These are phyloP conservation scores for Rhodomyrtus psidioides DNA, from an alignment of 441 rosid species.

Conservation along the genomic window DNA sequence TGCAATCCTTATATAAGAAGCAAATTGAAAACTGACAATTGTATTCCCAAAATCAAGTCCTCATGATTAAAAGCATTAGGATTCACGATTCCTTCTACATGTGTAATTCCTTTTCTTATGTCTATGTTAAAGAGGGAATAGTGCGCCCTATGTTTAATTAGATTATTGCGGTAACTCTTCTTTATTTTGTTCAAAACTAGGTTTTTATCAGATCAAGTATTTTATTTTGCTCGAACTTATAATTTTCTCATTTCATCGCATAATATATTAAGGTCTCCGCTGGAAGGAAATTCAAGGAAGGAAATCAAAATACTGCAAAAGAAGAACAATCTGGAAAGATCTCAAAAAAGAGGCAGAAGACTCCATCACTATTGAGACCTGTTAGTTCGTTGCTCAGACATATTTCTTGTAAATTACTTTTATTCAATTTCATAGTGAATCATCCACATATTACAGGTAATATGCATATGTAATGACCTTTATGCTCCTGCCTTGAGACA, in stretches of 20 bases:
- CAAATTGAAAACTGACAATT: background rate
- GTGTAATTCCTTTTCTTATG: background rate
- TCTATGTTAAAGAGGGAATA: background rate
- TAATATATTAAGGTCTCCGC: conserved; percentile 51
- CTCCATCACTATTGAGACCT: conserved; percentile 71
- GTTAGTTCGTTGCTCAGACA: conserved; percentile 33
- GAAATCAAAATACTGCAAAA: conserved; percentile 48
- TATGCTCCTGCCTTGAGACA: conserved; percentile 93
- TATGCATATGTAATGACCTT: conserved; percentile 96
- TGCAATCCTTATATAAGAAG: background rate
- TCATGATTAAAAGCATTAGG: background rate
- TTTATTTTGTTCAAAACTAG: background rate
- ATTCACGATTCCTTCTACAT: background rate
- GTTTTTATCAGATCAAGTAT: background rate
- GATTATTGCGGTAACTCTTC: background rate
- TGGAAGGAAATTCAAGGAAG: conserved; percentile 51
- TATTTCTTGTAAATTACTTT: background rate
- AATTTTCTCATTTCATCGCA: background rate
- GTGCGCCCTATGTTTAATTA: background rate
- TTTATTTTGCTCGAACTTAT: background rate
- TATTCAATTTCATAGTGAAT: background rate
- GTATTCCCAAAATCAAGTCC: background rate
- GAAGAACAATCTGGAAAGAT: conserved; percentile 38
- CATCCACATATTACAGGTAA: conserved; percentile 32
- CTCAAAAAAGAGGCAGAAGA: conserved; percentile 53